Conservation (phyloP, 106 monocot genomes). For the Triglochin maritima region DNA sequence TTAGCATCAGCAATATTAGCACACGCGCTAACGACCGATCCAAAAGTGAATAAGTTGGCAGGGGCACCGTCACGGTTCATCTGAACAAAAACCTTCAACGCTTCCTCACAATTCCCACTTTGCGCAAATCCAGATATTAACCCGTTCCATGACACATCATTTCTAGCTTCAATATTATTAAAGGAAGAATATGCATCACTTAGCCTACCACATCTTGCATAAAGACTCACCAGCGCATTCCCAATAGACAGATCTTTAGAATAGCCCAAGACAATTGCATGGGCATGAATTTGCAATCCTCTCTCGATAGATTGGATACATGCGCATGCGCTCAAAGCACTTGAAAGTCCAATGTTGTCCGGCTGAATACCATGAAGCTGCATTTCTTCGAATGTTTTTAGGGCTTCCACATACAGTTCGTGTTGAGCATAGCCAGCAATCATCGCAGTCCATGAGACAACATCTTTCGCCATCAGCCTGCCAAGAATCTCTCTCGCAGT, state of each 20-base stretch:
- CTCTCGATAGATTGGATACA: slow-evolving; percentile 45
- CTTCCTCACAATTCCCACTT: slow-evolving; percentile 61
- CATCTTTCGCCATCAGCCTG: slow-evolving; percentile 42
- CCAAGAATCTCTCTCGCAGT: slow-evolving; percentile 45
- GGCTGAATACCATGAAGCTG: slow-evolving; percentile 29
- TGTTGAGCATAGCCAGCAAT: slow-evolving; percentile 71
- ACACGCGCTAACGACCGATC: slow-evolving; percentile 44
- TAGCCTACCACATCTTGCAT: slow-evolving; percentile 57
- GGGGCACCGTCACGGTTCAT: slow-evolving; percentile 42
- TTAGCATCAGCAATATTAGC: slow-evolving; percentile 66
- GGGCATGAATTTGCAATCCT: slow-evolving; percentile 64
- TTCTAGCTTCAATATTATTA: slow-evolving; percentile 24
- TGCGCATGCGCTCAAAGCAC: slow-evolving; percentile 69
- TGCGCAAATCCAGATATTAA: slow-evolving; percentile 81
- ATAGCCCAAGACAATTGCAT: slow-evolving; percentile 40
- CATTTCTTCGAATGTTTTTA: slow-evolving; percentile 59
- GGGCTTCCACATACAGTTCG: slow-evolving; percentile 55
- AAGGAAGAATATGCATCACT: slow-evolving; percentile 55
- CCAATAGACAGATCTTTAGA: slow-evolving; percentile 59
- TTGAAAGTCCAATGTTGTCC: slow-evolving; percentile 66
- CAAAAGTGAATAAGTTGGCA: slow-evolving; percentile 61
- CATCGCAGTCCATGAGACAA: slow-evolving; percentile 91
- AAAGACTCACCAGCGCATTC: slow-evolving; percentile 65
- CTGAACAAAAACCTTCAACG: slow-evolving; percentile 39
- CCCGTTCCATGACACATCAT: slow-evolving; percentile 86